Conservation (phyloP, 2,329 filamentous ascomycete species). For the Pyrenophora seminiperda region DNA sequence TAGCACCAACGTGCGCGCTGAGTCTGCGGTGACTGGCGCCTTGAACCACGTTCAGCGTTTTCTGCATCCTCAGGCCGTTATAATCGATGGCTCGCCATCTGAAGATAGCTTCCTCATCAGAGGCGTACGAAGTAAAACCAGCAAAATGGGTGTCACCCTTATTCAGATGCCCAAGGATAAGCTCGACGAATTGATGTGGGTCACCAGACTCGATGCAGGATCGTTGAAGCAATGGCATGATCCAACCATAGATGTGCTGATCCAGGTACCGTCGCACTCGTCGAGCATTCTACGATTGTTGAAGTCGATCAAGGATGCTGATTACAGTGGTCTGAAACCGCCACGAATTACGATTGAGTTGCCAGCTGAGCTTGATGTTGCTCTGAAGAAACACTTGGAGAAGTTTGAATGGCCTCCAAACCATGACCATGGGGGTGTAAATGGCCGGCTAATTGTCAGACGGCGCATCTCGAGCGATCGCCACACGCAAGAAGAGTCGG, state of each 20-base stretch:
- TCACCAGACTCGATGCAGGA: conserved; percentile 74
- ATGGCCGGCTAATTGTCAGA: conserved; percentile 66
- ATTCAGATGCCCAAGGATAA: conserved; percentile 74
- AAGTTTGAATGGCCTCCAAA: conserved; percentile 69
- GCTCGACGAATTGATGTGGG: conserved; percentile 72
- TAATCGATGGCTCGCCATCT: conserved; percentile 69
- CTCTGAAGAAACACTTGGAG: conserved; percentile 66
- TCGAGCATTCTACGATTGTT: conserved; percentile 81
- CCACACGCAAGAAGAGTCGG: conserved; percentile 70
- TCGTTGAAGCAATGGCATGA: conserved; percentile 79
- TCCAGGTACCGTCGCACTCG: conserved; percentile 73
- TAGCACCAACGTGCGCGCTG: conserved; percentile 73
- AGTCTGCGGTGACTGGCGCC: conserved; percentile 66
- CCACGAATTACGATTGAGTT: conserved; percentile 87
- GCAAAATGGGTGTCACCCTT: conserved; percentile 62
- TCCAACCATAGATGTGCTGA: conserved; percentile 77
- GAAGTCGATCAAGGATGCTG: conserved; percentile 73
- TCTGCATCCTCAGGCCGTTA: conserved; percentile 76
- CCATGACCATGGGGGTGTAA: conserved; percentile 44
- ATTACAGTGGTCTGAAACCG: conserved; percentile 71
- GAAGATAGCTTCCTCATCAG: conserved; percentile 73
- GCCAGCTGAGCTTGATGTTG: conserved; percentile 69
- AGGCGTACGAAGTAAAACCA: conserved; percentile 63
- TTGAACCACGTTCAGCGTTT: conserved; percentile 73
- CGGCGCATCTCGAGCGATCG: conserved; percentile 70